Conservation (phyloP, 148 eudicot species). For the Rhododendron ovatum region DNA sequence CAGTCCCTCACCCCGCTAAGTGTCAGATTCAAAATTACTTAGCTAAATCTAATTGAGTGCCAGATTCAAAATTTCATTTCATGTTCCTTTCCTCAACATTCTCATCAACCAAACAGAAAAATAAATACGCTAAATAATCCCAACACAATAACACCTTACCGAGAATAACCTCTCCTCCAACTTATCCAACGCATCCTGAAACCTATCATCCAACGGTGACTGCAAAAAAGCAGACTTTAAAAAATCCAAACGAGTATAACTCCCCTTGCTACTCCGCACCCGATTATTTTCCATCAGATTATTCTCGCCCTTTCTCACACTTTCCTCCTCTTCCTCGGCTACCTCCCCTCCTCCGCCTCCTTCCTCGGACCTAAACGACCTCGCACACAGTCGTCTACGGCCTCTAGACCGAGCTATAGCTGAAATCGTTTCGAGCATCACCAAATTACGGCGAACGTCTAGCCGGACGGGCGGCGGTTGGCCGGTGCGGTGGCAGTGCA, state of each 20-base stretch:
- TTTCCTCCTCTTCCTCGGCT: not conserved
- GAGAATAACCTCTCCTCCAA: conserved; percentile 43
- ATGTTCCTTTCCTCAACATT: not conserved
- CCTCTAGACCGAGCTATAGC: conserved; percentile 22
- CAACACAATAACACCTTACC: conserved; percentile 23
- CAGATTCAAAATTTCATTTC: not conserved
- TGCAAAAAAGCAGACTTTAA: conserved; percentile 40
- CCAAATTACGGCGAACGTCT: conserved; percentile 32
- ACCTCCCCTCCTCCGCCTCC: conserved; percentile 13
- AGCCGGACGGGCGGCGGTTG: conserved; percentile 28
- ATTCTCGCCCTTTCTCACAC: conserved; percentile 10
- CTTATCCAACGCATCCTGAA: conserved; percentile 39
- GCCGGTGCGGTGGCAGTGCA: conserved; percentile 18
- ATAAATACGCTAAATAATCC: not conserved
- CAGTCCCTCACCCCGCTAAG: not conserved
- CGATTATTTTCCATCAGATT: not conserved
- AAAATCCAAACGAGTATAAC: conserved; percentile 10
- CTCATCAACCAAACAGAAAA: not conserved
- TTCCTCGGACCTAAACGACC: conserved; percentile 57
- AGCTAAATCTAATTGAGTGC: not conserved
- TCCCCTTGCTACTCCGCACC: not conserved
- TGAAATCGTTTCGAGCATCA: conserved; percentile 16
- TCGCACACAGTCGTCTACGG: conserved; percentile 26
- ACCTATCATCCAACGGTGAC: conserved; percentile 31
- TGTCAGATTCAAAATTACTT: not conserved